Base-by-base conservation (phyloP, 345 rosid genomes). In the Conringia planisiliqua region DNA sequence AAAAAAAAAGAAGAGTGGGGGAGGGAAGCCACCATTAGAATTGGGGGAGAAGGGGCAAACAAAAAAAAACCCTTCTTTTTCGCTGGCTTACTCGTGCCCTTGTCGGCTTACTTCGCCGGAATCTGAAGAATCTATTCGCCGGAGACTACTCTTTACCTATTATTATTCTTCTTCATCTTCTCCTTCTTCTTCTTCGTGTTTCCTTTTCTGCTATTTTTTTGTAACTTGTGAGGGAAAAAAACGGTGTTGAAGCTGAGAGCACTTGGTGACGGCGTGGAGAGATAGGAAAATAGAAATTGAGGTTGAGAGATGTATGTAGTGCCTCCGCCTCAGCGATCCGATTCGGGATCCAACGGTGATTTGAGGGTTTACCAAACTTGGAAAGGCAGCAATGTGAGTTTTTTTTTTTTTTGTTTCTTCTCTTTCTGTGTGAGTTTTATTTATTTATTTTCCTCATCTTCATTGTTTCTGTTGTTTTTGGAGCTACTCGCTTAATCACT, bases 351-450 rank as follows among this genome's bases (percentile, higher is more conserved):
- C 54, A 74, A 69, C 60, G 81, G 62, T 71, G 92, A 85, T 84
- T 86, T 76, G 62, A 82, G 82, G 78, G 90, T 89, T 79, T 92
- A 90, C 82, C 92, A 89, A 78, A 83, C 82, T 72, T 95, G 99
- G 99, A 92, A 90, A 85, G 98, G 91, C 77, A 92, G 92, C 81
- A 92, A 95, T 84, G 98, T 89, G 71, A 87, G 92, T 43, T 72
- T 32, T 57, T 12, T 10, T 51, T 11, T 24, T 10, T 17, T 42
- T n/a, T n/a, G n/a, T n/a, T n/a, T n/a, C n/a, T n/a, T n/a, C n/a
- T n/a, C n/a, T n/a, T n/a, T n/a, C n/a, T n/a, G n/a, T n/a, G n/a
- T n/a, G n/a, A n/a, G 48, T 13, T 11, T 26, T 11, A 29, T 33
- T 13, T 50, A n/a, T n/a, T n/a, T n/a, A n/a, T n/a, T n/a, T 46